A percentile compares a stretch with the other conserved stretches of the same genome.
Evolutionary conservation across 192 early-diverging fungal species (phyloP).

Genomic region (Entomortierella parvispora): DNA sequence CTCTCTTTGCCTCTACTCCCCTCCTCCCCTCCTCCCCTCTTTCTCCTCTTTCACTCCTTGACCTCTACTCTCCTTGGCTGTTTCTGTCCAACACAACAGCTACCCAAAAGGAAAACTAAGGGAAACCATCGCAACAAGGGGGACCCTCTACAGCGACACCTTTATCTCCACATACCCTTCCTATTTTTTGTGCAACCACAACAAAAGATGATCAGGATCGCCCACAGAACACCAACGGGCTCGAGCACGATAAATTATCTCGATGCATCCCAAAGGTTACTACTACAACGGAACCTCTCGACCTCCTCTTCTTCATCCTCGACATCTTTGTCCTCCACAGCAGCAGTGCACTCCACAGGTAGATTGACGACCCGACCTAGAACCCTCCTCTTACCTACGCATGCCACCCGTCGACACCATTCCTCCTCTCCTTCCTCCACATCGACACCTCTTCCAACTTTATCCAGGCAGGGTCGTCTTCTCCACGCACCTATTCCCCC

Average conservation of each 20-base stretch:
- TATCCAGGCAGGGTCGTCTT: background rate
- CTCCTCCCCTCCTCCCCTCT: background rate
- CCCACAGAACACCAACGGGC: slow-evolving; percentile 22
- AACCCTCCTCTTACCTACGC: background rate
- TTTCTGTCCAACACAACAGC: too few species aligned
- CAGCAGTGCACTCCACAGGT: background rate
- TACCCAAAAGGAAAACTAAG: too few species aligned
- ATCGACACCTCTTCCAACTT: background rate
- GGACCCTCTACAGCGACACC: background rate
- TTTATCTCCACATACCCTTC: background rate
- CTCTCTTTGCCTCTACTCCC: background rate
- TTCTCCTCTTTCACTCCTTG: background rate
- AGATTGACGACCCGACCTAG: background rate
- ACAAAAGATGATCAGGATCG: slow-evolving; percentile 28
- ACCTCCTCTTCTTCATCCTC: background rate
- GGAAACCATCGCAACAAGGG: too few species aligned
- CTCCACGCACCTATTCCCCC: background rate
- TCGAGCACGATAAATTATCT: slow-evolving; percentile 9
- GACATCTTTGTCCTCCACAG: background rate
- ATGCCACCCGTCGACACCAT: slow-evolving; percentile 3
- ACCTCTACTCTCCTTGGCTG: background rate
- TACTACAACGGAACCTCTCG: slow-evolving; percentile 16
- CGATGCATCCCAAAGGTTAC: slow-evolving; percentile 15
- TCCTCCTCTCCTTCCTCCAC: background rate
- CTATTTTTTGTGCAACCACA: background rate